Evolutionary conservation across 2,329 filamentous ascomycete species (phyloP), one percentile per base, ranked within the genome.

Genomic region (Diaporthe helianthi): DNA sequence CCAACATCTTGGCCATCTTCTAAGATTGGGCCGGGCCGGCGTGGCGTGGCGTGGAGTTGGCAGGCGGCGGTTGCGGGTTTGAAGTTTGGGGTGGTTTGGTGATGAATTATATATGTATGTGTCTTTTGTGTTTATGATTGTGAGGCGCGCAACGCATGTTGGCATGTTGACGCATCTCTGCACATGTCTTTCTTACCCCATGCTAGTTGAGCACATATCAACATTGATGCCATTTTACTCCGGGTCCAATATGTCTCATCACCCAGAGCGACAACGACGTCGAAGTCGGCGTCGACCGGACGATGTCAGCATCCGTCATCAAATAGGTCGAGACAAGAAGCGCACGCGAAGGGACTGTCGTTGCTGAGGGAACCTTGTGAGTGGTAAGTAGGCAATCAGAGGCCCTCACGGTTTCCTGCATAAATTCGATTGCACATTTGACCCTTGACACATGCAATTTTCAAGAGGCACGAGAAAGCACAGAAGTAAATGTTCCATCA

Each of bases 1-100:
- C 71, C 9, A 72, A 71, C 19, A 69, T 67, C n/a, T 22, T 71
- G 60, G 68, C 69, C 2, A 70, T 72, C 3, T 72, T 72, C 17
- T 72, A 46, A 17, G 29, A 15, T 17, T 19, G 38, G 38, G 6
- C 33, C 13, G n/a, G n/a, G n/a, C n/a, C n/a, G n/a, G n/a, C 33
- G 33, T 38, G 33, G 4, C 8, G 6, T 46, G 41, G 19, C 41
- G 3, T 10, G 10, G 13, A 2, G 19, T 47, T 22, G 44, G 44
- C 10, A 47, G 9, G n/a, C 8, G 9, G n/a, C 8, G n/a, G 44
- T 22, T 8, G 19, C 8, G n/a, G 41, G 41, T 17, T 19, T 38
- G 36, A 15, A 15, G 12, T 5, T 22, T 26, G 41, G 9, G 12
- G 38, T 4, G 19, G 13, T 44, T 38, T 13, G 36, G 36, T 10